These are phyloP conservation scores for Pyrus hybrid DNA, from an alignment of 331 rosid species.

Conservation along the genomic window DNA sequence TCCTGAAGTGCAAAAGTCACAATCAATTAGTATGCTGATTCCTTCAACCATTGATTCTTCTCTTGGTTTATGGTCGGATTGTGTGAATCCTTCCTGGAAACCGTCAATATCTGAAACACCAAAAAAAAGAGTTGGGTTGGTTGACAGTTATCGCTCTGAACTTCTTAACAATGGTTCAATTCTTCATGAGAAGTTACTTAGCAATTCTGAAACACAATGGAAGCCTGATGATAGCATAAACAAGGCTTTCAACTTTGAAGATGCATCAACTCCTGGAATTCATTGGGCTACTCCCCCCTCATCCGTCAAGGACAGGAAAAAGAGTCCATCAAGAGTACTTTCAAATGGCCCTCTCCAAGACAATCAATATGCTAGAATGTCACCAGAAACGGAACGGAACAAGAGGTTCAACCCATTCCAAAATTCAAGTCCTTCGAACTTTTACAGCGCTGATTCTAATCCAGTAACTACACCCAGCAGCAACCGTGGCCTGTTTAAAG, in stretches of 20 bases:
- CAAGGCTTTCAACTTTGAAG: conserved; percentile 39
- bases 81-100: conserved; percentile 25
- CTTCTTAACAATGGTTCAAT: conserved; percentile 27
- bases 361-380: conserved; percentile 20
- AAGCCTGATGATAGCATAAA: conserved; percentile 27
- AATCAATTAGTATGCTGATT: conserved; percentile 55
- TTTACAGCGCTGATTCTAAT: conserved; percentile 30
- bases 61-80: conserved; percentile 23
- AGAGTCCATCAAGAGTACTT: conserved; percentile 19
- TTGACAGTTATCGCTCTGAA: conserved; percentile 27
- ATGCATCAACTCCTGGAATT: conserved; percentile 26
- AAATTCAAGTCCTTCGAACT: conserved; percentile 30
- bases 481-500: conserved; percentile 27
- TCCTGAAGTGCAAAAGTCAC: conserved; percentile 36
- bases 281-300: conserved; percentile 29
- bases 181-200: conserved; percentile 25
- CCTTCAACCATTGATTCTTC: conserved; percentile 48
- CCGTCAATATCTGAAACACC: conserved; percentile 44
- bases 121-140: conserved; percentile 33
- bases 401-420: conserved; percentile 21
- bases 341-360: conserved; percentile 24
- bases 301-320: conserved; percentile 31
- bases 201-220: conserved; percentile 26
- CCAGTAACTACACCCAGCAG: conserved; percentile 29
- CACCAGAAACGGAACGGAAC: conserved; percentile 39